Percentiles rank a stretch among this genome's conserved stretches.
phyloP scores from a whole-genome alignment of 139 green algal species.

The Closterium sp. region DNA sequence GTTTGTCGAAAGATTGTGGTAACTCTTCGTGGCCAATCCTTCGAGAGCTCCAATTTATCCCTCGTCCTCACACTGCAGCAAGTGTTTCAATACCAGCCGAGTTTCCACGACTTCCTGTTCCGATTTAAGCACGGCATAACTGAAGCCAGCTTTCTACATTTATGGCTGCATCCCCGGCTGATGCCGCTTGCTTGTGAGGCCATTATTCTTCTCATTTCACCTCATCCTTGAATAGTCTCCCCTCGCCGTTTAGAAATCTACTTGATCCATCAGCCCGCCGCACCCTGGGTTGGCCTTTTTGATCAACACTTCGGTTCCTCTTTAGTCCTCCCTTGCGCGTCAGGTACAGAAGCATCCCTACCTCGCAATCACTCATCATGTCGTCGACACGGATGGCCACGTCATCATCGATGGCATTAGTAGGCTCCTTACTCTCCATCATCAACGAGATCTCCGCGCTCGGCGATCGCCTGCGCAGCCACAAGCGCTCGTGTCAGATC shows the following conservation, averaged over 20 bases:
- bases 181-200: too few relatives aligned
- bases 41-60: background rate
- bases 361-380: background rate
- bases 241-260: too few relatives aligned
- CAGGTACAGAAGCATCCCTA: too few relatives aligned
- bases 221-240: background rate
- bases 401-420: conserved; percentile 12
- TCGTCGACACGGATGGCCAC: conserved; percentile 21
- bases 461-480: background rate
- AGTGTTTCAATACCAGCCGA: background rate
- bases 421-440: conserved; percentile 19
- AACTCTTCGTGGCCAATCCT: background rate
- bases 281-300: too few relatives aligned
- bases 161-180: background rate
- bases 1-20: background rate
- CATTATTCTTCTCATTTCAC: too few relatives aligned
- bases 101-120: background rate
- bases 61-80: background rate
- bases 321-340: too few relatives aligned
- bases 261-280: background rate
- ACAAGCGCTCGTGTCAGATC: conserved; percentile 16
- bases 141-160: background rate
- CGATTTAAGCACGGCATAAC: too few relatives aligned
- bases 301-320: too few relatives aligned
- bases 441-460: conserved; percentile 24